Base-by-base conservation (phyloP, 176 grass and related monocot species). In the Triticum dicoccoides region DNA sequence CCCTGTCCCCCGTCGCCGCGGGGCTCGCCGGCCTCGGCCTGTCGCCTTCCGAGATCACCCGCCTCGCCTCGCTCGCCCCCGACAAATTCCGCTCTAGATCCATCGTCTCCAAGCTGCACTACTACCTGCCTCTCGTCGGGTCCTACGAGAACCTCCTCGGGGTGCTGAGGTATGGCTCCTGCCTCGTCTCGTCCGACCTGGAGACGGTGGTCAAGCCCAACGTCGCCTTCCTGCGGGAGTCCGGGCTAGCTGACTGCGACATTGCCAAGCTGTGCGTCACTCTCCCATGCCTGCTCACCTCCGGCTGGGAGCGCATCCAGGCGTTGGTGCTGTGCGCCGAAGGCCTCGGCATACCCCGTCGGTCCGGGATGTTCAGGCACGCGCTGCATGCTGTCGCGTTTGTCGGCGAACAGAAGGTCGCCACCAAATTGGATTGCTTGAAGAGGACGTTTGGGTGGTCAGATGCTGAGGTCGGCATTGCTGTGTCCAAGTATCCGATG, bases 31-130 rank as follows among this genome's bases (percentile, higher is more conserved):
- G 70, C 5, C 18, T 77, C 18, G 84, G 78, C 39, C 75, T 90
- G 14, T 72, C 78, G 3, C 14, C 9, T 2, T 35, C 47, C 9
- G 49, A 90, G 38, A 45, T 86, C 32, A 4, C 27, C 33, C 78
- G 38, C 18, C 42, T 88, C 45, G 18, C 79, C 35, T 3, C 39
- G 38, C 39, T 49, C 20, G 41, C 13, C 25, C 86, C 76, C 18
- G 14, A 10, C 8, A 9, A 10, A 18, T 83, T 78, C 77, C 21
- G 52, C 13, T 56, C 39, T 3, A 21, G 30, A 15, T 12, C 7
- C 24, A 30, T 71, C 20, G 9, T 85, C 8, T 13, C 49, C 11
- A 91, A 82, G 71, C 80, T 88, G 23, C 24, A 82, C 62, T 77
- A 78, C 47, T 78, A 52, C 33, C 38, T 82, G 21, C 13, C 15